Evolutionary conservation across 202 grass and related monocot species (phyloP).

Genomic region (Zoysia matrella): DNA sequence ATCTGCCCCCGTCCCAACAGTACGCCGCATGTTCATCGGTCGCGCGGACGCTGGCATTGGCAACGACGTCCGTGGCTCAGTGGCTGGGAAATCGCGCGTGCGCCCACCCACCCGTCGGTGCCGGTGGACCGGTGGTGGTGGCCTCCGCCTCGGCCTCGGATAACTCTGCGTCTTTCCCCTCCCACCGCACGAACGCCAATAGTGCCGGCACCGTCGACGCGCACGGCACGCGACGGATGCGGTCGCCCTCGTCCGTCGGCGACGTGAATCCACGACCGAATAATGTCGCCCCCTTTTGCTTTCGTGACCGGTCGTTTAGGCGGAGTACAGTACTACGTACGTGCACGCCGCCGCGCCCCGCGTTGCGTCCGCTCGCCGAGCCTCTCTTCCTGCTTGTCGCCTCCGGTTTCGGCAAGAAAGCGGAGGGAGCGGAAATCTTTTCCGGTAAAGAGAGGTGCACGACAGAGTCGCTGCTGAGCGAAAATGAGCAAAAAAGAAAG

Average conservation of each 20-base stretch:
- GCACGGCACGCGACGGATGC: not conserved
- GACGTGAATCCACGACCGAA: slow-evolving; percentile 31
- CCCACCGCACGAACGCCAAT: not conserved
- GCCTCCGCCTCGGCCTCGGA: not conserved
- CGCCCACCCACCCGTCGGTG: not conserved
- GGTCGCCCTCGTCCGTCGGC: too few relatives aligned
- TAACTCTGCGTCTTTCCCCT: not conserved
- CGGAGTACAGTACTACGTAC: not conserved
- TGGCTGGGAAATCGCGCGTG: too few relatives aligned
- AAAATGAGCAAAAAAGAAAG: too few relatives aligned
- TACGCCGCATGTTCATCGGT: too few relatives aligned
- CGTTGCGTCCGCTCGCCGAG: too few relatives aligned
- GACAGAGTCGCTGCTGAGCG: too few relatives aligned
- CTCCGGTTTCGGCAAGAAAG: not conserved
- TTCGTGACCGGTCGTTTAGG: not conserved
- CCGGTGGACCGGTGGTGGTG: not conserved
- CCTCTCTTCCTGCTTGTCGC: not conserved
- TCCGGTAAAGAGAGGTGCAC: not conserved
- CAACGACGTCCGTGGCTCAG: too few relatives aligned
- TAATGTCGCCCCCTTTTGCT: not conserved
- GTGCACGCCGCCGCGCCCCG: not conserved
- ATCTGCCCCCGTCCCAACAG: too few relatives aligned
- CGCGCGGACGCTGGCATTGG: too few relatives aligned
- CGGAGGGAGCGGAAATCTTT: not conserved
- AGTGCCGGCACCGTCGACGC: slow-evolving; percentile 28